Conservation (phyloP, 768 basidiomycete genomes). For the Phanerochaete carnosa region DNA sequence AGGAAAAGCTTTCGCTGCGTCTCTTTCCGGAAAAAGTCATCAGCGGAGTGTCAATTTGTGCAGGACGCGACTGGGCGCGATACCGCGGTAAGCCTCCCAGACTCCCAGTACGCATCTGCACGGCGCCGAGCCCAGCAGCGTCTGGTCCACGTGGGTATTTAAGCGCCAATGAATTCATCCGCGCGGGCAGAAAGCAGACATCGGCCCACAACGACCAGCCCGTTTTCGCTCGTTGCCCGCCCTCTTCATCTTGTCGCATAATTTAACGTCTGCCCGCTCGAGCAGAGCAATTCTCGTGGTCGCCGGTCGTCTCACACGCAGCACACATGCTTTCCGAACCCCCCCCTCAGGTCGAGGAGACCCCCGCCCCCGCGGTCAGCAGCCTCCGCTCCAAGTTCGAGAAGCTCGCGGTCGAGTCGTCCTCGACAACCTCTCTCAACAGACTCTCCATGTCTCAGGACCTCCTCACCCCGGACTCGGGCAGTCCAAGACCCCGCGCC, state of each 20-base stretch:
- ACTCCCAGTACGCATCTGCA: too few species aligned
- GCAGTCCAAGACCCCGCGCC: conserved; percentile 37
- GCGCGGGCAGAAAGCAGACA: neutral
- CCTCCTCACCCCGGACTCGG: conserved; percentile 27
- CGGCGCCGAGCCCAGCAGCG: too few species aligned
- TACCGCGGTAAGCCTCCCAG: too few species aligned
- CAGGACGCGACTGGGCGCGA: too few species aligned
- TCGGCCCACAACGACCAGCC: neutral
- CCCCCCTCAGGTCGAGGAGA: conserved; percentile 45
- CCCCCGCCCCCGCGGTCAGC: conserved; percentile 59
- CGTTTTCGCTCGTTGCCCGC: neutral
- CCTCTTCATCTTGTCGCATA: neutral
- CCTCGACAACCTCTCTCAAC: conserved; percentile 14
- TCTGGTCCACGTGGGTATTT: too few species aligned
- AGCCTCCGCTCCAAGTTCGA: conserved; percentile 72
- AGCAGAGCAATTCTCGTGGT: conserved; percentile 2
- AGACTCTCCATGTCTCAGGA: conserved; percentile 8
- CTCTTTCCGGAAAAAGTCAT: too few species aligned
- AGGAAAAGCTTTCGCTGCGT: too few species aligned
- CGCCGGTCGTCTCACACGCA: conserved; percentile 4
- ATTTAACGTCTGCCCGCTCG: neutral
- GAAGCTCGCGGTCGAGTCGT: conserved; percentile 49
- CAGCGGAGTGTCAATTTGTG: too few species aligned
- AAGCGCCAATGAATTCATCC: neutral
- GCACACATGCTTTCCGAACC: conserved; percentile 14